phyloP scores from a whole-genome alignment of 495 filamentous ascomycete genomes.

The Niebla homalea region DNA sequence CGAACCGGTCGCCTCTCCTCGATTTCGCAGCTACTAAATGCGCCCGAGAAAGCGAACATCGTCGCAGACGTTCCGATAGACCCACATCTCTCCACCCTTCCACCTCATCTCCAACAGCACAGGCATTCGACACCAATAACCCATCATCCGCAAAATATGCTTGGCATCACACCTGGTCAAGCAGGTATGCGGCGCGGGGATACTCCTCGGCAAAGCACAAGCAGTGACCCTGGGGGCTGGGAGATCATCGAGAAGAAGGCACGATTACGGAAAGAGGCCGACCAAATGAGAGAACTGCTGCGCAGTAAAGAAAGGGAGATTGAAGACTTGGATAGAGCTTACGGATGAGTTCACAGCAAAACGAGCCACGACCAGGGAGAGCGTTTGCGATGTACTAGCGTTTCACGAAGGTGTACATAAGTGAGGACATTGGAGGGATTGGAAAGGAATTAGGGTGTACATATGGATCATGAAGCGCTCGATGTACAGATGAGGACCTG shows the following conservation, averaged over 20 bases:
- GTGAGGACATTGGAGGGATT: too few relatives aligned
- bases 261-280: conserved; percentile 57
- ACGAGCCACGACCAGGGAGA: too few relatives aligned
- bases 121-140: conserved; percentile 21
- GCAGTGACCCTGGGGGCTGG: conserved; percentile 28
- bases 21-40: conserved; percentile 72
- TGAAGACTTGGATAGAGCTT: conserved; percentile 41
- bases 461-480: too few relatives aligned
- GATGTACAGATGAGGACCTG: too few relatives aligned
- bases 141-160: conserved; percentile 19
- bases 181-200: neutral
- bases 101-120: conserved; percentile 22
- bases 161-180: conserved; percentile 15
- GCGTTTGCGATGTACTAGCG: too few relatives aligned
- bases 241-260: conserved; percentile 49
- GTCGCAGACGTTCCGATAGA: conserved; percentile 37
- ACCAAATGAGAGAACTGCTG: conserved; percentile 62
- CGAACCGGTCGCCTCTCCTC: conserved; percentile 44
- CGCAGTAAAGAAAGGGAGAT: conserved; percentile 67
- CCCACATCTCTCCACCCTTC: conserved; percentile 28
- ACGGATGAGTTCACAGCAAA: too few relatives aligned
- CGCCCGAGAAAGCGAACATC: conserved; percentile 22
- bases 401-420: too few relatives aligned
- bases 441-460: too few relatives aligned
- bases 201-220: conserved; percentile 24